Conservation (phyloP, 768 basidiomycete genomes). For the Agrocybe praecox region DNA sequence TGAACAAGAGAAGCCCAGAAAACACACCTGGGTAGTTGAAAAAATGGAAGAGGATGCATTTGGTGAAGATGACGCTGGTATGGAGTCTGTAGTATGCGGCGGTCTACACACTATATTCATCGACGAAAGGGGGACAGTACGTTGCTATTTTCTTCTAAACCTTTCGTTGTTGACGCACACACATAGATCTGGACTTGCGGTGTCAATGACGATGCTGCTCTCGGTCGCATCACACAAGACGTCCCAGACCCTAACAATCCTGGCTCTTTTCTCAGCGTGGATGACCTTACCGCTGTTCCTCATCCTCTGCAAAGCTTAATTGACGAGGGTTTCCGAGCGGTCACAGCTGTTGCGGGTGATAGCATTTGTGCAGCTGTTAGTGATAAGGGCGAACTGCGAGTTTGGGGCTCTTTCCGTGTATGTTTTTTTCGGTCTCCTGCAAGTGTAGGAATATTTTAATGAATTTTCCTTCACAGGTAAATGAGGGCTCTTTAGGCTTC, state of each 20-base stretch:
- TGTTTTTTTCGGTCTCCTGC: conserved; percentile 25
- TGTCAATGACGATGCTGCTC: conserved; percentile 86
- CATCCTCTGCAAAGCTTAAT: conserved; percentile 69
- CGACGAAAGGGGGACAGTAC: conserved; percentile 87
- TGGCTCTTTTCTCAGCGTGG: conserved; percentile 55
- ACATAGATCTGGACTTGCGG: conserved; percentile 86
- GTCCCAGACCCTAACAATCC: conserved; percentile 65
- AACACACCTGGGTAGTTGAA: conserved; percentile 76
- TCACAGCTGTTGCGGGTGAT: conserved; percentile 83
- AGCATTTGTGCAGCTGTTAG: conserved; percentile 87
- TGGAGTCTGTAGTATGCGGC: conserved; percentile 80
- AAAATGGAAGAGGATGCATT: conserved; percentile 73
- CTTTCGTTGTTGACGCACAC: conserved; percentile 4
- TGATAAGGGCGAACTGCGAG: conserved; percentile 76
- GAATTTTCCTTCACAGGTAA: conserved; percentile 44
- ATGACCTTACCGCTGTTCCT: conserved; percentile 57
- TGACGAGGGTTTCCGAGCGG: conserved; percentile 83
- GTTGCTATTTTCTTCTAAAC: conserved; percentile 30
- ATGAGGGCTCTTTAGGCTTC: conserved; percentile 87
- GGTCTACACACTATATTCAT: conserved; percentile 90
- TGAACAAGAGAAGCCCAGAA: conserved; percentile 76
- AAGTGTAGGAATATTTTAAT: conserved; percentile 4
- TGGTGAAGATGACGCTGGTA: conserved; percentile 73
- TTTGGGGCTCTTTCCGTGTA: conserved; percentile 92
- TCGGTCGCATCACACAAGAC: conserved; percentile 74